Evolutionary conservation across 805 yeast species (phyloP), one percentile per base, ranked within the genome.

Genomic region (Blastobotrys parvus): DNA sequence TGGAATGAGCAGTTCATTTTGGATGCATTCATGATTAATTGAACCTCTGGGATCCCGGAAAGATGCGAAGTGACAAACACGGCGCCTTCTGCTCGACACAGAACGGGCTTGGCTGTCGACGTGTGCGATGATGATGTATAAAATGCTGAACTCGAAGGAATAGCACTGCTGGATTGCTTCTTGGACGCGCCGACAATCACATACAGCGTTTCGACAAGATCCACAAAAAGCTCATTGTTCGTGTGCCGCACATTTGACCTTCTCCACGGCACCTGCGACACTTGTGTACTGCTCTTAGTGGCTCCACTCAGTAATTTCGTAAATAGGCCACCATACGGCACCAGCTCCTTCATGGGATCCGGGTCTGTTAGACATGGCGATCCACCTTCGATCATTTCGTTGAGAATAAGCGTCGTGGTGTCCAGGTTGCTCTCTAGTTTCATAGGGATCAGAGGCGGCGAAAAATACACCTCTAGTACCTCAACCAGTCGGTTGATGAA

Each of bases 181-280:
- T 33, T 16, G 16, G 30, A 19, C 39, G 27, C 6, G 74, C 62
- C 19, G 69, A 79, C 60, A 0, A 82, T 69, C 30, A 81, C 72
- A 48, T 72, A 72, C 18, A 84, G 60, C 1, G 71, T 65, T 59
- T 90, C 98, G 2, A 71, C 69, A 4, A 92, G 59, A 61, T 92
- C 97, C 6, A 90, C 82, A 58, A 80, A 87, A 61, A 90, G 70
- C 61, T 90, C 97, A 60, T 90, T 87, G 50, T 79, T 79, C 2
- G 85, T 72, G 58, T 85, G 78, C 50, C 72, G 74, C n/a, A 83
- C 81, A 49, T 77, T 74, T 3, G 79, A 58, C 38, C 75, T 69
- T 54, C 97, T 73, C 97, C 97, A 90, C 1, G 95, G 95, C 6
- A 67, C 64, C 21, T 57, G 56, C 11, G 48, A 56, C 25, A 25